These are phyloP conservation scores for Phytophthora fragariae DNA, from an alignment of 352 stramenopile genomes.

Conservation along the genomic window DNA sequence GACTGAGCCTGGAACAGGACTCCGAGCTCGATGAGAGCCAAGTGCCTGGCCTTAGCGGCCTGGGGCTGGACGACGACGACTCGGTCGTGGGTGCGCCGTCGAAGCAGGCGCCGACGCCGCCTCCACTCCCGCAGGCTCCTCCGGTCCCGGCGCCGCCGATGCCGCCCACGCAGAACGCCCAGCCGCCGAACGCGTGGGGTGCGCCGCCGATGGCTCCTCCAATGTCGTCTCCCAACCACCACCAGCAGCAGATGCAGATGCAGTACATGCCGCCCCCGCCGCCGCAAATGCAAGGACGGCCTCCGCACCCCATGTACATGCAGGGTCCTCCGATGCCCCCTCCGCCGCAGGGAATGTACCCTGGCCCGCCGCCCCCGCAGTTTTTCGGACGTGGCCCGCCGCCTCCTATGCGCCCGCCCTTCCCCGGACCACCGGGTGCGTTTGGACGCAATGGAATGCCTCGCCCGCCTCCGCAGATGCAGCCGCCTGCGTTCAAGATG, in stretches of 20 bases:
- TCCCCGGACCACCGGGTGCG: constrained; percentile 28
- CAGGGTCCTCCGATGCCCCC: constrained; percentile 41
- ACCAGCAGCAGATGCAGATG: constrained; percentile 45
- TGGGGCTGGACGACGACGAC: constrained; percentile 84
- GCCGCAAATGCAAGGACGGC: constrained; percentile 46
- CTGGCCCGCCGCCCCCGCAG: constrained; percentile 30
- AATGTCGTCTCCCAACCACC: constrained; percentile 18
- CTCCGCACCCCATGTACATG: constrained; percentile 47
- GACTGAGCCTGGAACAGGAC: constrained; percentile 48
- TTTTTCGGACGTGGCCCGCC: constrained; percentile 35
- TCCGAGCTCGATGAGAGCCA: constrained; percentile 71
- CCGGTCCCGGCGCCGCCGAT: constrained; percentile 35
- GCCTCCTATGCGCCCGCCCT: constrained; percentile 38
- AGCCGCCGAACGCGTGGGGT: constrained; percentile 43
- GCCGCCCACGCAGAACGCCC: constrained; percentile 30
- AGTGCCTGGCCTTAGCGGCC: constrained; percentile 64
- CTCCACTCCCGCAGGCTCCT: constrained; percentile 39
- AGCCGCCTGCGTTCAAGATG: constrained; percentile 75
- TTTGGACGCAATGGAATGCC: constrained; percentile 30
- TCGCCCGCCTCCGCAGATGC: constrained; percentile 47
- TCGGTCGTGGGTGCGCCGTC: constrained; percentile 7
- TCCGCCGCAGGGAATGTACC: constrained; percentile 49
- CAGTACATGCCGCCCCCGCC: constrained; percentile 33
- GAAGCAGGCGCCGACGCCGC: constrained; percentile 21
- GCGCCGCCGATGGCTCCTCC: constrained; percentile 29